Conservation (phyloP, 169 alveolate species). For the Haemoproteus tartakovskyi region DNA sequence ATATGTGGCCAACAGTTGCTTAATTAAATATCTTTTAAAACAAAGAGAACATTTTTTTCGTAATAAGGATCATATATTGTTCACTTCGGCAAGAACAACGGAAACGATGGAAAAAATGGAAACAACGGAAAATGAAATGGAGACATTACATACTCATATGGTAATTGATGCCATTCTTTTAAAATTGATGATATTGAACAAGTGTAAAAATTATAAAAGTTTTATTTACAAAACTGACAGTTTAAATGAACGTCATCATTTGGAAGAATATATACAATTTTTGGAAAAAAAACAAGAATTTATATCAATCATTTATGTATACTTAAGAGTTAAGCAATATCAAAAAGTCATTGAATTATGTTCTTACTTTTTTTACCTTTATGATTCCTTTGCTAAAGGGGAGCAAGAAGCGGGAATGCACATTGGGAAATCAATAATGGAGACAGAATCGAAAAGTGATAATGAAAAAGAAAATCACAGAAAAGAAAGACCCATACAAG, state of each 20-base stretch:
- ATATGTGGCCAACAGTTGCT: conserved; percentile 12
- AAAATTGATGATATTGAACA: conserved; percentile 7
- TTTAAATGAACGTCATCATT: conserved; percentile 1
- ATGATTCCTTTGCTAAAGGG: too few species aligned
- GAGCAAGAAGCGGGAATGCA: too few species aligned
- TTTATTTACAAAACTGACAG: conserved; percentile 11
- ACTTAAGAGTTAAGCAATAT: conserved; percentile 16
- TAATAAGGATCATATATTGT: not conserved
- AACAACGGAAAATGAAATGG: too few species aligned
- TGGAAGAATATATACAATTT: conserved; percentile 18
- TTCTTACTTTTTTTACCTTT: conserved; percentile 5
- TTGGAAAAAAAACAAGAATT: conserved; percentile 4
- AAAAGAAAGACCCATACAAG: too few species aligned
- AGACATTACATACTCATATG: not conserved
- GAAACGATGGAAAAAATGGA: not conserved
- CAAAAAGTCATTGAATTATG: conserved; percentile 40
- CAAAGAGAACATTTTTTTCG: conserved; percentile 3
- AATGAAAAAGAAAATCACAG: too few species aligned
- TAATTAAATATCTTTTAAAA: conserved; percentile 1
- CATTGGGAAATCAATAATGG: not conserved
- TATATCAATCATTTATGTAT: conserved; percentile 1
- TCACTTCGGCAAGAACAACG: not conserved
- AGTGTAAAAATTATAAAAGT: not conserved
- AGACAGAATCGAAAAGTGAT: not conserved
- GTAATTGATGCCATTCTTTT: conserved; percentile 2